phyloP scores from a whole-genome alignment of 768 basidiomycete species.

The Tylopilus plumbeoviolaceoides region DNA sequence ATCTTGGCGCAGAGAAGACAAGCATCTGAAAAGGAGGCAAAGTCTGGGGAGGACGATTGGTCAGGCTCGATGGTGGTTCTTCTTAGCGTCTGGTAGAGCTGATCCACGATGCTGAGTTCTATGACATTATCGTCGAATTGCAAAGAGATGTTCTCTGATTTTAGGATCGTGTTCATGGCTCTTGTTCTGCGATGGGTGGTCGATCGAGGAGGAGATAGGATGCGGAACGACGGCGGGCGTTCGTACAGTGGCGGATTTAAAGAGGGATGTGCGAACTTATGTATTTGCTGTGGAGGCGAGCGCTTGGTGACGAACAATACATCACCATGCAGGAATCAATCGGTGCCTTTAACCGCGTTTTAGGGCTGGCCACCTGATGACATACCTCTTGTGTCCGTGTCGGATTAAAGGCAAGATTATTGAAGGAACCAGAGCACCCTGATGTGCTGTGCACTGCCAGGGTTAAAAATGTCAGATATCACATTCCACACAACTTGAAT shows the following conservation, averaged over 20 bases:
- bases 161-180: slow-evolving; percentile 6
- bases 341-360: neutral
- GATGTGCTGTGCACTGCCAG: neutral
- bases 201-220: neutral
- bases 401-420: neutral
- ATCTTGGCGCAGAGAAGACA: slow-evolving; percentile 29
- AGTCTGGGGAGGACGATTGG: slow-evolving; percentile 21
- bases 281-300: slow-evolving; percentile 16
- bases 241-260: slow-evolving; percentile 11
- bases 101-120: neutral
- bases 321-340: neutral
- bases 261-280: slow-evolving; percentile 2
- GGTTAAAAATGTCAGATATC: neutral
- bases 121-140: neutral
- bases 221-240: slow-evolving; percentile 2
- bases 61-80: slow-evolving; percentile 25
- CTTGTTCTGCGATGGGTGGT: neutral
- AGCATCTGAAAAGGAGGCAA: slow-evolving; percentile 26
- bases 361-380: neutral
- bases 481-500: neutral
- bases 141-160: slow-evolving; percentile 16
- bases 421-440: neutral
- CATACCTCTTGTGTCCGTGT: neutral
- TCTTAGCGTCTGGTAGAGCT: slow-evolving; percentile 24
- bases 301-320: slow-evolving; percentile 5